Conservation (phyloP, 768 basidiomycete genomes). For the Obba rivulosa region DNA sequence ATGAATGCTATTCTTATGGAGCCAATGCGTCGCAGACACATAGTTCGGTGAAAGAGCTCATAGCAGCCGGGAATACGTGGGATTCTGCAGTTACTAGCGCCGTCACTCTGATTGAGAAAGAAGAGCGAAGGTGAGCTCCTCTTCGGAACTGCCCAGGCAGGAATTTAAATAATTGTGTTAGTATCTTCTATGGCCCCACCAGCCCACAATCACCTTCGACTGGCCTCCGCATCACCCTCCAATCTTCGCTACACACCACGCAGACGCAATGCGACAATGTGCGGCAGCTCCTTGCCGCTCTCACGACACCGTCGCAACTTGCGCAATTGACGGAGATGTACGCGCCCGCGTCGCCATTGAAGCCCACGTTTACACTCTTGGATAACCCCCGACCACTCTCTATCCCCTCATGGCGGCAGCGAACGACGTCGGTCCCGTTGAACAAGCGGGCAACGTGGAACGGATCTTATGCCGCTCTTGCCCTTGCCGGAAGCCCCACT, state of each 20-base stretch:
- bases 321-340: constrained; percentile 85
- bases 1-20: background rate
- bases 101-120: constrained; percentile 57
- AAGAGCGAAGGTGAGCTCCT: constrained; percentile 54
- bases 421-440: constrained; percentile 17
- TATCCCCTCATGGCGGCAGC: constrained; percentile 20
- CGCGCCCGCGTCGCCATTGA: constrained; percentile 64
- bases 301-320: constrained; percentile 67
- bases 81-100: constrained; percentile 70
- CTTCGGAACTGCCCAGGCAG: background rate
- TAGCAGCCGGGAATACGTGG: constrained; percentile 66
- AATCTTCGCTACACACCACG: constrained; percentile 69
- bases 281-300: constrained; percentile 70
- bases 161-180: constrained; percentile 14
- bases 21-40: constrained; percentile 42
- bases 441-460: constrained; percentile 74
- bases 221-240: constrained; percentile 62
- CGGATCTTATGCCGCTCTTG: constrained; percentile 54
- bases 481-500: constrained; percentile 41
- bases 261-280: constrained; percentile 80
- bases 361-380: constrained; percentile 23
- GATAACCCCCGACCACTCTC: constrained; percentile 40
- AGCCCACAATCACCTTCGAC: constrained; percentile 47
- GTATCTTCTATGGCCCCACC: constrained; percentile 35
- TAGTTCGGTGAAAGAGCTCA: constrained; percentile 59